These are phyloP conservation scores for Turritis glabra DNA, from an alignment of 345 rosid species.

Conservation along the genomic window DNA sequence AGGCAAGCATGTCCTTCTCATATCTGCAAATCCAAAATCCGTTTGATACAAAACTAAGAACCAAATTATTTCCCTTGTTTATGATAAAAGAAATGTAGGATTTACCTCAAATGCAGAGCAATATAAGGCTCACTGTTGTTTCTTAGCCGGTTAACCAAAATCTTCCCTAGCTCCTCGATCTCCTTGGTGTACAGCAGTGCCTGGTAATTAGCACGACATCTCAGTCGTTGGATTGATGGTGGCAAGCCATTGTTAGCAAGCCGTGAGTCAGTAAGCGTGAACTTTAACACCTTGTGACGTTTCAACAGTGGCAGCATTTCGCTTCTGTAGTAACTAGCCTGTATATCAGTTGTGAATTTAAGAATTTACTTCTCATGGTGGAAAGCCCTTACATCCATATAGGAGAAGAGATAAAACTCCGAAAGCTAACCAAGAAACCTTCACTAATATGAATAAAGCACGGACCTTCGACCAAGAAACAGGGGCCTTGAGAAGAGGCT, in stretches of 20 bases:
- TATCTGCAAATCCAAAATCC: conserved; percentile 55
- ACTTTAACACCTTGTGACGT: conserved; percentile 79
- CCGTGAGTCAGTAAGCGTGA: conserved; percentile 87
- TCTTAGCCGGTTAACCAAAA: conserved; percentile 68
- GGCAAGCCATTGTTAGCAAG: conserved; percentile 85
- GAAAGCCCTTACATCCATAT: conserved; percentile 8
- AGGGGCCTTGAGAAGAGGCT: conserved; percentile 79
- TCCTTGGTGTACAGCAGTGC: conserved; percentile 69
- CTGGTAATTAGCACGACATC: conserved; percentile 90
- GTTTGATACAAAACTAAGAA: conserved; percentile 1
- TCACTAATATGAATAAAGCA: not conserved
- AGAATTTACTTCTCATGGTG: conserved; percentile 8
- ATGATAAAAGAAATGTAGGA: not conserved
- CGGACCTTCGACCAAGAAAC: conserved; percentile 98
- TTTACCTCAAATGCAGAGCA: conserved; percentile 81
- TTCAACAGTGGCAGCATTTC: conserved; percentile 65
- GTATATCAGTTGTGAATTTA: conserved; percentile 35
- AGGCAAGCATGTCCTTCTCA: conserved; percentile 98
- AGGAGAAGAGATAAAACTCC: conserved; percentile 11
- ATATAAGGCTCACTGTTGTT: conserved; percentile 64
- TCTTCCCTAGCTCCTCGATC: conserved; percentile 69
- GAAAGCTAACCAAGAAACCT: conserved; percentile 2
- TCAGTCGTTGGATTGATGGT: conserved; percentile 65
- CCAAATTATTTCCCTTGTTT: not conserved
- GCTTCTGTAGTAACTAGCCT: conserved; percentile 90